Base-by-base conservation (phyloP, 192 early-diverging fungal species). In the Radiomyces spectabilis region DNA sequence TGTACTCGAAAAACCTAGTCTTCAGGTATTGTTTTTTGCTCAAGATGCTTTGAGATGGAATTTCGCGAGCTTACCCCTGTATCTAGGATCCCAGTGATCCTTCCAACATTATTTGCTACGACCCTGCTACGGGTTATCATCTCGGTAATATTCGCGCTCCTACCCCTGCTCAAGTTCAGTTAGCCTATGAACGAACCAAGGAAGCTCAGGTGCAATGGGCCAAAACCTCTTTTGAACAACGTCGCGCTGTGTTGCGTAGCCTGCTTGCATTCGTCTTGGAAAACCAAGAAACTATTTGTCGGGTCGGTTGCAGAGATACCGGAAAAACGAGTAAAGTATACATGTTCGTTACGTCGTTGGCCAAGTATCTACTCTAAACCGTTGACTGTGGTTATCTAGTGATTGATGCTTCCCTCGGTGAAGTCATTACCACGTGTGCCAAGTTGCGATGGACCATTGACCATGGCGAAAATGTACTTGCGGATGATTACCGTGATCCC, bases 391-490 rank as follows among this genome's bases (percentile, higher is more conserved):
- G 9, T 26, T 66, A 24, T 22, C 21, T 50, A 83, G 79, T 80
- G 61, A 63, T 93, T 24, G 91, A 93, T 69, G 89, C 87, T 7
- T 81, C 76, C 22, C 76, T 93, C 51, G 91, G 91, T 41, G 91
- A 93, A 61, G 82, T 92, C 13, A 72, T 92, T 49, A 82, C 82
- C 0, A 88, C 84, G 2, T 84, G 84, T 40, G 89, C 84, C 40
- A 84, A 86, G 40, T 73, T 93, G 26, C 74, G 79, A 25, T 93
- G 86, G 85, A 89, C 85, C 1, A 80, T 92, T 56, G 77, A 81
- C 33, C 63, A 91, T 50, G 89, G 89, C 41, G 89, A 91, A 62
- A 50, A 73, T 21, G 80, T 73, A 13, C 75, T 93, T 38, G 55
- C 65, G 22, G 78, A 83, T 29, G 85, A 88, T 51, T 69, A 73